Evolutionary conservation across 2,329 filamentous ascomycete genomes (phyloP), one percentile per base, ranked within the genome.

Genomic region (Mycocentrospora acerina): DNA sequence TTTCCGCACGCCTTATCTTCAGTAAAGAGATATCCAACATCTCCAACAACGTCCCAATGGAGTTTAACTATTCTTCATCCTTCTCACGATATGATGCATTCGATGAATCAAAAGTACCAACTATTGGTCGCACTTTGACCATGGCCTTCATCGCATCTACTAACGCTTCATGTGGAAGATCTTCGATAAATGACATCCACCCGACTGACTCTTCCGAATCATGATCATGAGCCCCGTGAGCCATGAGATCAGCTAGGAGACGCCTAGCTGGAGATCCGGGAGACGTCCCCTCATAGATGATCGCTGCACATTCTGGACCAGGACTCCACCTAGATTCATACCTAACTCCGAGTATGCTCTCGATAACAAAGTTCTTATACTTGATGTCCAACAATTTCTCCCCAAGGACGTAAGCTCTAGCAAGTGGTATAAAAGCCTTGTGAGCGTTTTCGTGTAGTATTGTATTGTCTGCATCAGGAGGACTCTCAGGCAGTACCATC

Each of bases 371-470:
- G 7, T 44, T 40, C 24, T 40, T 37, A 14, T 33, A 44, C 4
- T 26, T 27, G 5, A 8, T 17, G 19, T 44, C 42, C 11, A 37
- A 7, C 7, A 44, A 37, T 25, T 44, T 37, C 30, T 40, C 42
- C 11, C 42, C 42, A 14, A 40, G 37, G 11, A 37, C 33, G 17
- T 40, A 44, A 2, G 42, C 22, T 30, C 29, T 15, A 19, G 33
- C 37, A 29, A 40, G 24, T 11, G 1, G 2, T 10, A 22, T 27
- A 11, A 24, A 40, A 5, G 34, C 16, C 14, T 17, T 29, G 4
- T 42, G 29, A 22, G 28, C 19, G 17, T 41, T 28, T 22, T 29
- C 29, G 9, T 22, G 5, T 9, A 6, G 19, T 9, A 22, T 5
- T 9, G 9, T 22, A 22, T 5, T 9, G 19, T 22, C n/a, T n/a